Evolutionary conservation across 1,139 yeast genomes (phyloP).

Genomic region (Scheffersomyces cryptocercus): DNA sequence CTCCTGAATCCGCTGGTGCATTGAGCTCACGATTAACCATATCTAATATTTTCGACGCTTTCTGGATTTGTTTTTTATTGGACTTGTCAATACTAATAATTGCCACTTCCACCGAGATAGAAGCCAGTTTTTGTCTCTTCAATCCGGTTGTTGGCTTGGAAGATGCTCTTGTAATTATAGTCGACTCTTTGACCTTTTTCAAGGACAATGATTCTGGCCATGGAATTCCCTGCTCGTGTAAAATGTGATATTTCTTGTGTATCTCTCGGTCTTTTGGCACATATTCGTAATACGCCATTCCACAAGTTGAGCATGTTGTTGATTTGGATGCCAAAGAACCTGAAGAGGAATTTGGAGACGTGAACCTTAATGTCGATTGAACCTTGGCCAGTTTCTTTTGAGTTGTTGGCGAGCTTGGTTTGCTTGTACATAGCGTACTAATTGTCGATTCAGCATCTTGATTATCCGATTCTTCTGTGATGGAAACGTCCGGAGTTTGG

Average conservation of each 20-base stretch:
- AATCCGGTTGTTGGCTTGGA: background rate
- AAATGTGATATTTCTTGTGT: slow-evolving; percentile 52
- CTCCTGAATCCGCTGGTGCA: slow-evolving; percentile 54
- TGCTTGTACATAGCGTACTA: too few species aligned
- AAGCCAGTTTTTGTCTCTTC: background rate
- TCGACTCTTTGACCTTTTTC: slow-evolving; percentile 31
- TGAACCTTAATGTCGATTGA: slow-evolving; percentile 16
- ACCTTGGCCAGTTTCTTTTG: slow-evolving; percentile 5
- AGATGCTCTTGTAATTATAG: slow-evolving; percentile 4
- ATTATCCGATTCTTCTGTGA: too few species aligned
- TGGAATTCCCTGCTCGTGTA: slow-evolving; percentile 47
- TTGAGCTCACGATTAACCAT: slow-evolving; percentile 61
- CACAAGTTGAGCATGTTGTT: slow-evolving; percentile 54
- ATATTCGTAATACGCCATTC: slow-evolving; percentile 57
- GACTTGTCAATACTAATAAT: slow-evolving; percentile 13
- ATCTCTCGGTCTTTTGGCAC: slow-evolving; percentile 44
- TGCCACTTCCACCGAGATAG: slow-evolving; percentile 9
- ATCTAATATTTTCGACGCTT: slow-evolving; percentile 31
- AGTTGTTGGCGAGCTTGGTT: too few species aligned
- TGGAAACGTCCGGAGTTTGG: too few species aligned
- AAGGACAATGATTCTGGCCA: slow-evolving; percentile 34
- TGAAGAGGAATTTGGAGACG: slow-evolving; percentile 5
- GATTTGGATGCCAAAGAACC: slow-evolving; percentile 2
- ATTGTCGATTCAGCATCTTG: too few species aligned
- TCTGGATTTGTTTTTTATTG: slow-evolving; percentile 16